phyloP scores from a whole-genome alignment of 768 basidiomycete genomes.

The Clathrus columnatus region DNA sequence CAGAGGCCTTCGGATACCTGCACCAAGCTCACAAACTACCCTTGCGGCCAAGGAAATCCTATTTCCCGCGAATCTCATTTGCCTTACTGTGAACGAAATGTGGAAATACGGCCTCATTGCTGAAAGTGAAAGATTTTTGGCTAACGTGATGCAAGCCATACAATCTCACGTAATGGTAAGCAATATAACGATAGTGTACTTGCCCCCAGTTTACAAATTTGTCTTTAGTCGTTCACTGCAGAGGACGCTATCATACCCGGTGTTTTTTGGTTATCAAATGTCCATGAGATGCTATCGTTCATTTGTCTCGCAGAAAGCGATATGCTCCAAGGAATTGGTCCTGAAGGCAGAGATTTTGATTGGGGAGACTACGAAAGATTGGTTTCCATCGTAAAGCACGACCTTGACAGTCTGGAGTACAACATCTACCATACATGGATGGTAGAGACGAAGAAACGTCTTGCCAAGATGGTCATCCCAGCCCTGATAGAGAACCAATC shows the following conservation, averaged over 20 bases:
- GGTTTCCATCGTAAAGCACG: slow-evolving; percentile 97
- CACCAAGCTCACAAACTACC: slow-evolving; percentile 81
- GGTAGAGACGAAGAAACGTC: slow-evolving; percentile 92
- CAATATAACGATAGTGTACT: slow-evolving; percentile 14
- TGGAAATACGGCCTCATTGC: slow-evolving; percentile 98
- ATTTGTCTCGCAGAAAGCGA: slow-evolving; percentile 99
- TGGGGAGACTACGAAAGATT: slow-evolving; percentile 96
- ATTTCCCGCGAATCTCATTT: slow-evolving; percentile 98
- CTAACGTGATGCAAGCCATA: slow-evolving; percentile 97
- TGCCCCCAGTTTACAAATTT: slow-evolving; percentile 12
- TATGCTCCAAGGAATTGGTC: slow-evolving; percentile 95
- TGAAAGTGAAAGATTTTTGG: slow-evolving; percentile 96
- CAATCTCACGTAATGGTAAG: slow-evolving; percentile 96
- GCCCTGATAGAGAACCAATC: slow-evolving; percentile 97
- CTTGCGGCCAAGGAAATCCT: slow-evolving; percentile 95
- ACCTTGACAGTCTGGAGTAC: slow-evolving; percentile 96
- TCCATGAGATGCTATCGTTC: slow-evolving; percentile 98
- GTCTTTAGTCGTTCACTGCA: slow-evolving; percentile 67
- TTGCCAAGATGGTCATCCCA: slow-evolving; percentile 98
- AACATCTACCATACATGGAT: slow-evolving; percentile 99
- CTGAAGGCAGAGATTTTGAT: slow-evolving; percentile 88
- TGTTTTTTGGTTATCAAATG: slow-evolving; percentile 99
- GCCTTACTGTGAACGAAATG: slow-evolving; percentile 99
- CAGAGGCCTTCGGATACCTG: slow-evolving; percentile 86
- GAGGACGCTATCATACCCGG: slow-evolving; percentile 96